Percentiles rank a stretch among this genome's conserved stretches.
phyloP scores from a whole-genome alignment of 2,329 filamentous ascomycete genomes.

The Diaporthe sp. region DNA sequence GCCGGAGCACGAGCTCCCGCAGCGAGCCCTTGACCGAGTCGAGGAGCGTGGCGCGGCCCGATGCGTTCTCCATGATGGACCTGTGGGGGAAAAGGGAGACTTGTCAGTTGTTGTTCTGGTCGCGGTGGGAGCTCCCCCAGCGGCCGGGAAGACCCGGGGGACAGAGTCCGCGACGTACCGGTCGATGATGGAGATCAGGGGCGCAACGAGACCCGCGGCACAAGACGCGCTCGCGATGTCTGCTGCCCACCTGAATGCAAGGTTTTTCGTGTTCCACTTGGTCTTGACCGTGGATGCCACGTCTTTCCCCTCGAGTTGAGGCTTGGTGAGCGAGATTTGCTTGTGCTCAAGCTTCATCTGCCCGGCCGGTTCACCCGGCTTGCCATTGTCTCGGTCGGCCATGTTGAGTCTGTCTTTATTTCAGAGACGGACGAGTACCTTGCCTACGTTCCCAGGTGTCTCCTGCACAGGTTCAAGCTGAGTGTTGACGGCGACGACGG shows the following conservation, averaged over 20 bases:
- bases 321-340: constrained; percentile 24
- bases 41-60: constrained; percentile 72
- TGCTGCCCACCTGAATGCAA: constrained; percentile 75
- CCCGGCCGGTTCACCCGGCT: constrained; percentile 34
- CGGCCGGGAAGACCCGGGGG: neutral
- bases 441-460: neutral
- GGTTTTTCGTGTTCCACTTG: constrained; percentile 82
- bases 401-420: constrained; percentile 7
- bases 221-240: constrained; percentile 79
- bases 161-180: constrained; percentile 66
- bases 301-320: constrained; percentile 28
- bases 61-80: constrained; percentile 87
- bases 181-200: constrained; percentile 90
- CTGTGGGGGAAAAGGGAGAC: constrained; percentile 54
- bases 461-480: neutral
- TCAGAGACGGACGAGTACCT: neutral
- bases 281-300: constrained; percentile 8
- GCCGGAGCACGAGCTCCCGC: constrained; percentile 68
- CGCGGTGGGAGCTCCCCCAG: neutral
- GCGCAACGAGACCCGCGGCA: constrained; percentile 83
- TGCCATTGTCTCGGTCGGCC: constrained; percentile 34
- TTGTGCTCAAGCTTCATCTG: constrained; percentile 36
- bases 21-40: constrained; percentile 73
- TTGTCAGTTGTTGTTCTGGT: neutral
- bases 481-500: no score